Evolutionary conservation across 345 rosid species (phyloP).

Genomic region (Draba incana): DNA sequence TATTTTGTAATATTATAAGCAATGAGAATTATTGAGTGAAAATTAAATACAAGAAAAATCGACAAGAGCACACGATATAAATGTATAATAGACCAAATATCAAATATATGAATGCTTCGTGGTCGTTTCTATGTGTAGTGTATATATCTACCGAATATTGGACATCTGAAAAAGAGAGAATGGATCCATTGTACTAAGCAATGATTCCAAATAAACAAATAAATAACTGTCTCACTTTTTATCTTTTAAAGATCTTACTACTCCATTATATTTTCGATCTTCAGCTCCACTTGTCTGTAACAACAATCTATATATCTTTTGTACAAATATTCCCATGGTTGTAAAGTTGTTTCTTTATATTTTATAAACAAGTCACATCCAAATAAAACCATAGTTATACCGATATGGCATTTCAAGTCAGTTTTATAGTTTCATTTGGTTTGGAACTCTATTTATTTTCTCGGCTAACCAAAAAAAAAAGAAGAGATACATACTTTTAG

Average conservation of each 20-base stretch:
- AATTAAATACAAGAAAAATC: not conserved
- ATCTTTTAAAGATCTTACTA: not conserved
- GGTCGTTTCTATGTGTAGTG: not conserved
- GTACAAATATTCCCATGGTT: slow-evolving; percentile 25
- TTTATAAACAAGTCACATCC: slow-evolving; percentile 6
- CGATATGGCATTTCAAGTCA: not conserved
- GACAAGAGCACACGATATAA: slow-evolving; percentile 7
- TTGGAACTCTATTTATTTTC: not conserved
- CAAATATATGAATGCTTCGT: not conserved
- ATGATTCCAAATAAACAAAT: slow-evolving; percentile 16
- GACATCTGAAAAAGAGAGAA: not conserved
- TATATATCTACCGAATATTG: not conserved
- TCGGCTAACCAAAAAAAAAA: not conserved
- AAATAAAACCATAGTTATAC: not conserved
- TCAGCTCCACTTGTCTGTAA: slow-evolving; percentile 15
- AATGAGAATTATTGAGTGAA: not conserved
- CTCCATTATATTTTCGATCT: slow-evolving; percentile 15
- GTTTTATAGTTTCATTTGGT: not conserved
- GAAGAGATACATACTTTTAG: no score
- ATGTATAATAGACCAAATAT: slow-evolving; percentile 18
- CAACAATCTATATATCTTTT: not conserved
- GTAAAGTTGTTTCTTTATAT: slow-evolving; percentile 9
- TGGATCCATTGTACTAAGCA: slow-evolving; percentile 29
- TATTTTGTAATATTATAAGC: not conserved
- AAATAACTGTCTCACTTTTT: not conserved